Evolutionary conservation across 805 yeast species (phyloP).

Genomic region (Saccharomycopsis fibuligera): DNA sequence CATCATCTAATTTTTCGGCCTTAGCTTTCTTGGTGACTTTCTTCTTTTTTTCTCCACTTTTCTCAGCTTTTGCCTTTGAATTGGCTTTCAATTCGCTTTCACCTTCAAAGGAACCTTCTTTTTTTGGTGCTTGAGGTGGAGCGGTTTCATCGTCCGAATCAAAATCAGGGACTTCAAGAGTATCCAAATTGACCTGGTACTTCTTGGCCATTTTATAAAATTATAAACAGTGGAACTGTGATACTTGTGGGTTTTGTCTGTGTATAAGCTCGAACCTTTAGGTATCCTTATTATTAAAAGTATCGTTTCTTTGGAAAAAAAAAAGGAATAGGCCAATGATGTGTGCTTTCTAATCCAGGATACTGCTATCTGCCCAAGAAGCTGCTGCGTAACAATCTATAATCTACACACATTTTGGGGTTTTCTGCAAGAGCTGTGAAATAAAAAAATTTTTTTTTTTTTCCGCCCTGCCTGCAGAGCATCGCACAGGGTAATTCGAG

Average conservation of each 20-base stretch:
- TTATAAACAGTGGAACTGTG: too few species aligned
- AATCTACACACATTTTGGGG: not conserved
- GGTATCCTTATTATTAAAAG: not conserved
- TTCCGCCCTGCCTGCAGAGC: too few species aligned
- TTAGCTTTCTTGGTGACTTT: constrained; percentile 21
- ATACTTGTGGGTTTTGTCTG: not conserved
- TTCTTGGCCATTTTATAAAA: constrained; percentile 1
- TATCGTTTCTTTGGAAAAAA: not conserved
- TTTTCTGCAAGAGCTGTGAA: too few species aligned
- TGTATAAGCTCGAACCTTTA: not conserved
- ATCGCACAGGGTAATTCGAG: too few species aligned
- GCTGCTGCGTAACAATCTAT: too few species aligned
- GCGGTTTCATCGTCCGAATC: constrained; percentile 40
- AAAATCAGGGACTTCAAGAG: constrained; percentile 43
- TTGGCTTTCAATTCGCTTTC: not conserved
- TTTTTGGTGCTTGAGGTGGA: constrained; percentile 16
- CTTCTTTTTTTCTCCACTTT: constrained; percentile 25
- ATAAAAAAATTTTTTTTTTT: too few species aligned
- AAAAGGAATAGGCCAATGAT: too few species aligned
- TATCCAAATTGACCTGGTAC: constrained; percentile 23
- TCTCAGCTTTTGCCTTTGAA: constrained; percentile 25
- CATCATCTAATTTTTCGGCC: constrained; percentile 19
- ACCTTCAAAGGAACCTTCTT: constrained; percentile 11
- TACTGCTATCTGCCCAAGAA: not conserved
- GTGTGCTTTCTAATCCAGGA: too few species aligned